Evolutionary conservation across 345 rosid species (phyloP).

Genomic region (Anastatica hierochuntica): DNA sequence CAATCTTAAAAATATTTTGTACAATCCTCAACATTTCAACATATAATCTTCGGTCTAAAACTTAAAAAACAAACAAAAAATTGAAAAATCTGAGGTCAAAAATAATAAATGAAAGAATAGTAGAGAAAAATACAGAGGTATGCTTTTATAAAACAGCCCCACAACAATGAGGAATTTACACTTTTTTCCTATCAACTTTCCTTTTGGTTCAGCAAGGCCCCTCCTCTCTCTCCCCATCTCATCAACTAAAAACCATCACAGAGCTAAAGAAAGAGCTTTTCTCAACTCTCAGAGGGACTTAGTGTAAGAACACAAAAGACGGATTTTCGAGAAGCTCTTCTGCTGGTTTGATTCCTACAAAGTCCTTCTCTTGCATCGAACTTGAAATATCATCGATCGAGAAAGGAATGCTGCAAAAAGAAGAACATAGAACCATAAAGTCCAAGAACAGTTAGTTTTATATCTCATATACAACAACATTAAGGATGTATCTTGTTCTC

Average conservation of each 20-base stretch:
- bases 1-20: constrained; percentile 12
- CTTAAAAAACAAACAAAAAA: not conserved
- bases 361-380: constrained; percentile 84
- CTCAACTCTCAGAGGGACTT: constrained; percentile 27
- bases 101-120: constrained; percentile 26
- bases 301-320: constrained; percentile 77
- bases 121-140: not conserved
- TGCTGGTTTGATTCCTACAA: constrained; percentile 71
- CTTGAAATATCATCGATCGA: constrained; percentile 83
- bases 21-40: constrained; percentile 18
- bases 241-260: constrained; percentile 1
- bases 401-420: constrained; percentile 69
- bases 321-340: constrained; percentile 76
- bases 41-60: constrained; percentile 1
- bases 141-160: constrained; percentile 13
- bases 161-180: constrained; percentile 23
- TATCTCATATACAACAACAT: too few relatives aligned
- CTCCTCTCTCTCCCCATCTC: constrained; percentile 6
- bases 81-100: constrained; percentile 19
- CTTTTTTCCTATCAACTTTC: constrained; percentile 17
- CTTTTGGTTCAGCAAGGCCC: constrained; percentile 5
- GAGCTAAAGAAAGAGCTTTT: constrained; percentile 16
- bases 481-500: not conserved
- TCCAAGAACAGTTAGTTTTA: not conserved
- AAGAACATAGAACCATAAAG: not conserved